Evolutionary conservation across 2,329 filamentous ascomycete species (phyloP).

Genomic region (Plenodomus lindquistii): DNA sequence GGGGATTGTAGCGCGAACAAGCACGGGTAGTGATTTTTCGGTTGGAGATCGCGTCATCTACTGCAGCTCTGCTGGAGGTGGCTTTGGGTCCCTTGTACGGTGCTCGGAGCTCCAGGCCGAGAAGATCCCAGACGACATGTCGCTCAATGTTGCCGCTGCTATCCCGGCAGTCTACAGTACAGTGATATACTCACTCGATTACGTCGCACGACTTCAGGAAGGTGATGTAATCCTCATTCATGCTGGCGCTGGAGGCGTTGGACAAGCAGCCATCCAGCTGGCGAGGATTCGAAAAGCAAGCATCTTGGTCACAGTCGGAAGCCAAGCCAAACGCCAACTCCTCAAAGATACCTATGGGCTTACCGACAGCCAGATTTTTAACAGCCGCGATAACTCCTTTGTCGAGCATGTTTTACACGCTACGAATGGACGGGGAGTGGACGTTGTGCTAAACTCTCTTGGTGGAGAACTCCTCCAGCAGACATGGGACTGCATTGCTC

Average conservation of each 20-base stretch:
- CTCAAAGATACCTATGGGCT: background rate
- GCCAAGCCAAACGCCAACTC: background rate
- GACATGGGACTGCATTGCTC: slow-evolving; percentile 31
- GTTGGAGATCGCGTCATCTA: background rate
- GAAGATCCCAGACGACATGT: background rate
- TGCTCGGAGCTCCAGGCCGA: background rate
- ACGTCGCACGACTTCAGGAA: slow-evolving; percentile 7
- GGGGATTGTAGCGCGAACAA: background rate
- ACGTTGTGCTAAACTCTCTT: slow-evolving; percentile 39
- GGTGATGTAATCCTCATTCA: slow-evolving; percentile 11
- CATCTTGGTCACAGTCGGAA: background rate
- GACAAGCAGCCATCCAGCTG: slow-evolving; percentile 17
- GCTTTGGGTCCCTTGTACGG: background rate
- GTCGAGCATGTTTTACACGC: background rate
- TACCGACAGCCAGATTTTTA: background rate
- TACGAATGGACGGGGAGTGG: slow-evolving; percentile 24
- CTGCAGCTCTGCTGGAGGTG: background rate
- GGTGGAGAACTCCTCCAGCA: slow-evolving; percentile 26
- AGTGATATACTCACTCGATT: slow-evolving; percentile 16
- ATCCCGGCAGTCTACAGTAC: slow-evolving; percentile 9
- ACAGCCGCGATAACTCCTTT: background rate
- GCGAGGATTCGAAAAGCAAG: slow-evolving; percentile 4
- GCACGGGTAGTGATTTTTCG: background rate
- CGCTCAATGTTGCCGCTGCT: slow-evolving; percentile 9
- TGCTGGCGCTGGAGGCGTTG: slow-evolving; percentile 19